Conservation (phyloP, 2,329 filamentous ascomycete genomes). For the Sordariomycetes sp. region DNA sequence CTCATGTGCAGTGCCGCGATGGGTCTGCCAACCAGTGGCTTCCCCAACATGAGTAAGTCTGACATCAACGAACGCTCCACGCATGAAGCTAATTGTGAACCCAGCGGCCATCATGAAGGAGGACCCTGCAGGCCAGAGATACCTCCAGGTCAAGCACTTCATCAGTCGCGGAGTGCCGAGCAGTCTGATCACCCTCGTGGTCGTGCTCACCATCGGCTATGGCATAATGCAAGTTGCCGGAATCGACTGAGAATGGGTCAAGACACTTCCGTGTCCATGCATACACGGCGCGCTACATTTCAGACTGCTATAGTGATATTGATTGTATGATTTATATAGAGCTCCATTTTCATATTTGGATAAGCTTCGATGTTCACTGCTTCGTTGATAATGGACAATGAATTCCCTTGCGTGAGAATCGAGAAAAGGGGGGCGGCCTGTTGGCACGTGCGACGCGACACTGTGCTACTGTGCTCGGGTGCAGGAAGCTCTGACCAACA, state of each 20-base stretch:
- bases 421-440: too few relatives aligned
- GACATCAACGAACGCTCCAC: constrained; percentile 1
- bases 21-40: constrained; percentile 90
- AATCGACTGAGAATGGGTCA: constrained; percentile 30
- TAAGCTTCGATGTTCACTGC: too few relatives aligned
- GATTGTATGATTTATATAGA: too few relatives aligned
- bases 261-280: too few relatives aligned
- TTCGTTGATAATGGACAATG: too few relatives aligned
- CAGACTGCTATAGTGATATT: too few relatives aligned
- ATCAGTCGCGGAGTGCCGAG: constrained; percentile 86
- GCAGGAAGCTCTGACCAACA: constrained; percentile 1
- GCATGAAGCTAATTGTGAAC: constrained; percentile 1
- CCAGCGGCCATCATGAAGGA: constrained; percentile 98
- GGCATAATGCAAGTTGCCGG: constrained; percentile 74
- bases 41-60: constrained; percentile 98
- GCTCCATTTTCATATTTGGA: too few relatives aligned
- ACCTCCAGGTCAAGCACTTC: constrained; percentile 88
- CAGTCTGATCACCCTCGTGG: constrained; percentile 69
- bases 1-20: constrained; percentile 96
- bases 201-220: constrained; percentile 86
- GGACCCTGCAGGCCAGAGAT: constrained; percentile 84
- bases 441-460: not conserved
- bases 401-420: too few relatives aligned
- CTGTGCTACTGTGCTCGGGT: constrained; percentile 2
- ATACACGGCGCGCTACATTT: too few relatives aligned